These are phyloP conservation scores for Sclerotiophoma versabilis DNA, from an alignment of 2,329 filamentous ascomycete species.

Conservation along the genomic window DNA sequence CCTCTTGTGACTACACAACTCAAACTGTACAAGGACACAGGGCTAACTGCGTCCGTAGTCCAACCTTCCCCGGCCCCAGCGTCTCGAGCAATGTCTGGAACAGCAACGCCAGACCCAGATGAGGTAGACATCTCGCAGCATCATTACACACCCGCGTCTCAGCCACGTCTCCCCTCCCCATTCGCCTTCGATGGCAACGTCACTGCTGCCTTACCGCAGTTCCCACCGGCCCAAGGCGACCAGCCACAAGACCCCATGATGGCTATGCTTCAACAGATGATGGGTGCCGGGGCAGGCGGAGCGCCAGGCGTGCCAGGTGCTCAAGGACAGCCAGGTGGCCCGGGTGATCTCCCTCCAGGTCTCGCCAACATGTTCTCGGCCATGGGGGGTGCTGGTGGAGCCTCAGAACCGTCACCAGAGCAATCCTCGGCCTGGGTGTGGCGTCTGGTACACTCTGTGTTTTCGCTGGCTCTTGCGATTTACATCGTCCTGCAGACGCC, in stretches of 20 bases:
- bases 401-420: conserved; percentile 45
- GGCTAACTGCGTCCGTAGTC: conserved; percentile 34
- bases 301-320: conserved; percentile 43
- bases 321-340: conserved; percentile 31
- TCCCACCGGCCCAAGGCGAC: conserved; percentile 27
- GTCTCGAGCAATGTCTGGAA: conserved; percentile 31
- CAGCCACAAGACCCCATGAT: conserved; percentile 70
- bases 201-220: conserved; percentile 26
- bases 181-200: conserved; percentile 41
- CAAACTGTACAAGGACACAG: conserved; percentile 1
- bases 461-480: conserved; percentile 72
- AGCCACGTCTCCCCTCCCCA: conserved; percentile 49
- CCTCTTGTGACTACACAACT: not conserved
- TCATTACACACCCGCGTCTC: conserved; percentile 66
- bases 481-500: conserved; percentile 73
- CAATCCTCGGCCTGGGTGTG: conserved; percentile 64
- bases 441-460: conserved; percentile 75
- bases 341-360: conserved; percentile 49
- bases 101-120: conserved; percentile 64
- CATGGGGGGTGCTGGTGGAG: conserved; percentile 50
- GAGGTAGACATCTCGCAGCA: conserved; percentile 83
- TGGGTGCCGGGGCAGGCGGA: conserved; percentile 56
- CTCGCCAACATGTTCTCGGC: conserved; percentile 54
- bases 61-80: conserved; percentile 31
- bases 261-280: conserved; percentile 78